Evolutionary conservation across 1,139 yeast genomes (phyloP).

Genomic region (Debaryomycetaceae sp.): DNA sequence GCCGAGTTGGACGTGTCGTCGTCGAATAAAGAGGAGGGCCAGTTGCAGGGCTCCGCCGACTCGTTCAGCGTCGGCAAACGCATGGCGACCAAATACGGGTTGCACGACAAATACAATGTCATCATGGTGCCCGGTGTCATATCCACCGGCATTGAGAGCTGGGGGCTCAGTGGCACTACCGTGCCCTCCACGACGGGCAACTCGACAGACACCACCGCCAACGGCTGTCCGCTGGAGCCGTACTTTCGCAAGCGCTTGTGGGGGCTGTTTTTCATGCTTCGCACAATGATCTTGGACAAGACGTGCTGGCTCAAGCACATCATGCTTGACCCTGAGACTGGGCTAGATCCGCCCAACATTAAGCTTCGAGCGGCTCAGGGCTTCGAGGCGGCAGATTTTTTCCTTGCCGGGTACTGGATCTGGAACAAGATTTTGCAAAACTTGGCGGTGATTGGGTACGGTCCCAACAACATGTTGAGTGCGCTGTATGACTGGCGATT

Average conservation of each 20-base stretch:
- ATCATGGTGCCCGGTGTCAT: slow-evolving; percentile 95
- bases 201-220: slow-evolving; percentile 47
- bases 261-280: slow-evolving; percentile 95
- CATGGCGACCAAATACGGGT: slow-evolving; percentile 48
- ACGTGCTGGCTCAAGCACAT: slow-evolving; percentile 90
- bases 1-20: slow-evolving; percentile 43
- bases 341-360: slow-evolving; percentile 83
- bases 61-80: slow-evolving; percentile 84
- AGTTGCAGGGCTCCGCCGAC: slow-evolving; percentile 59
- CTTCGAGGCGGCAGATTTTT: slow-evolving; percentile 94
- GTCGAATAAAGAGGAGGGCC: slow-evolving; percentile 17
- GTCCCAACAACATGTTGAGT: slow-evolving; percentile 81
- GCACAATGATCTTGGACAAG: slow-evolving; percentile 89
- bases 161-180: slow-evolving; percentile 74
- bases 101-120: slow-evolving; percentile 66
- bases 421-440: slow-evolving; percentile 95
- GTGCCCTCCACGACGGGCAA: no score
- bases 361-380: slow-evolving; percentile 91
- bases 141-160: slow-evolving; percentile 90
- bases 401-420: slow-evolving; percentile 97
- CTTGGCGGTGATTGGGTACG: slow-evolving; percentile 89
- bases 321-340: slow-evolving; percentile 85
- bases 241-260: slow-evolving; percentile 89
- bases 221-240: slow-evolving; percentile 65
- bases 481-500: slow-evolving; percentile 97